These are phyloP conservation scores for Holtermanniella nyarrowii DNA, from an alignment of 768 basidiomycete genomes.

Conservation along the genomic window DNA sequence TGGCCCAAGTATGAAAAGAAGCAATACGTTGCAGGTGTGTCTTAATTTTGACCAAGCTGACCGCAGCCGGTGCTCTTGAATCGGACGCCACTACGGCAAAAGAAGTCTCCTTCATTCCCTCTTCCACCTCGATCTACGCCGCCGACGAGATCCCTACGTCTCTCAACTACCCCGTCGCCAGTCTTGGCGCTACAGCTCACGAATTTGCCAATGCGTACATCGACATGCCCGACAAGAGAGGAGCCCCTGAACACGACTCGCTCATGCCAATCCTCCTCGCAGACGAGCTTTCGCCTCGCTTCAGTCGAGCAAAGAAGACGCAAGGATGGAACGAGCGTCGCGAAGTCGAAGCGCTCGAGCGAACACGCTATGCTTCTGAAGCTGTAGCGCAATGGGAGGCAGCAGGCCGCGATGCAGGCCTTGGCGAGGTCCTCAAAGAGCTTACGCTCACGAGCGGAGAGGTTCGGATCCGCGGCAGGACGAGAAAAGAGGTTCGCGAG, in stretches of 20 bases:
- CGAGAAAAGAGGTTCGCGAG: slow-evolving; percentile 32
- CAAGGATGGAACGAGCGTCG: slow-evolving; percentile 24
- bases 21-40: slow-evolving; percentile 8
- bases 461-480: slow-evolving; percentile 21
- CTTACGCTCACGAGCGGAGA: slow-evolving; percentile 15
- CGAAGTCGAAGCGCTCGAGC: slow-evolving; percentile 13
- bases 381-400: slow-evolving; percentile 27
- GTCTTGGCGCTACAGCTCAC: background rate
- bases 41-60: too few relatives aligned
- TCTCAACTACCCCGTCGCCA: background rate
- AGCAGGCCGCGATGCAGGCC: slow-evolving; percentile 22
- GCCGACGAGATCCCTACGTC: background rate
- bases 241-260: slow-evolving; percentile 15
- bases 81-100: background rate
- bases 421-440: slow-evolving; percentile 14
- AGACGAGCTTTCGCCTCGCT: slow-evolving; percentile 37
- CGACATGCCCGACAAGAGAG: slow-evolving; percentile 3
- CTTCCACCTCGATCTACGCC: background rate
- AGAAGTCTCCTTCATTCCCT: background rate
- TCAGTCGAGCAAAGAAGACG: slow-evolving; percentile 27
- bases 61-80: background rate
- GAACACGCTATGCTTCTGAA: slow-evolving; percentile 9
- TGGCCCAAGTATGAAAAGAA: slow-evolving; percentile 20
- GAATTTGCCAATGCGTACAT: slow-evolving; percentile 18
- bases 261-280: slow-evolving; percentile 35